Evolutionary conservation across 495 filamentous ascomycete genomes (phyloP).

Genomic region (Lophiotrema nucula): DNA sequence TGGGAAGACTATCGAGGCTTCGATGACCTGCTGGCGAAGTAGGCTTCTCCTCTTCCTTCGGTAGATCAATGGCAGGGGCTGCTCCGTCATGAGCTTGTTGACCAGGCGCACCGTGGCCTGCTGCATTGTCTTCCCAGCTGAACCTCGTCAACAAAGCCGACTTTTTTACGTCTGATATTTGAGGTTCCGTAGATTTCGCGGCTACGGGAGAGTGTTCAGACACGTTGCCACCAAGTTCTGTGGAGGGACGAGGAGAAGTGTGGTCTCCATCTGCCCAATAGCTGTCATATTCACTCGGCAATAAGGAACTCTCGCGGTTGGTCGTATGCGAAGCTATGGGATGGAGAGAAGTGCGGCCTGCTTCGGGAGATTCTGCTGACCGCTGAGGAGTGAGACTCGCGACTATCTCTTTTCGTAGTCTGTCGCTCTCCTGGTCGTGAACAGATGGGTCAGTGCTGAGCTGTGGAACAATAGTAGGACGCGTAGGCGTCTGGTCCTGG

Average conservation of each 20-base stretch:
- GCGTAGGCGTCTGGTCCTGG: conserved; percentile 23
- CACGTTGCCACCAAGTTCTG: conserved; percentile 45
- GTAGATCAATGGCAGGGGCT: background rate
- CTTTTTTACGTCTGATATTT: background rate
- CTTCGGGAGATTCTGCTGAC: background rate
- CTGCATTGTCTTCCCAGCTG: conserved; percentile 38
- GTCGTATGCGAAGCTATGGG: background rate
- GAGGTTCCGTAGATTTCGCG: background rate
- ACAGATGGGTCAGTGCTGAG: conserved; percentile 56
- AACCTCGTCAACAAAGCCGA: conserved; percentile 38
- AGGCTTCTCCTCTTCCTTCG: conserved; percentile 1
- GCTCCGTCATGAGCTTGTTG: conserved; percentile 4
- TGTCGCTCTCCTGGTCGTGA: conserved; percentile 71
- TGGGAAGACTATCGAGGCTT: background rate
- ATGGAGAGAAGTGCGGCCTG: conserved; percentile 16
- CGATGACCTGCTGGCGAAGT: background rate
- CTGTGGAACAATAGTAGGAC: conserved; percentile 53
- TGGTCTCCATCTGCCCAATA: conserved; percentile 52
- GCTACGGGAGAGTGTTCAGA: background rate
- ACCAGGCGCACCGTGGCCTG: background rate
- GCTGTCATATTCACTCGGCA: conserved; percentile 60
- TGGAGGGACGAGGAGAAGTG: conserved; percentile 29
- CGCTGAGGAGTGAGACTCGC: conserved; percentile 60
- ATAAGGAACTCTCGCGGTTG: conserved; percentile 48
- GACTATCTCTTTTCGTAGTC: conserved; percentile 77